Base-by-base conservation (phyloP, 441 rosid species). In the Mallotus repandus region DNA sequence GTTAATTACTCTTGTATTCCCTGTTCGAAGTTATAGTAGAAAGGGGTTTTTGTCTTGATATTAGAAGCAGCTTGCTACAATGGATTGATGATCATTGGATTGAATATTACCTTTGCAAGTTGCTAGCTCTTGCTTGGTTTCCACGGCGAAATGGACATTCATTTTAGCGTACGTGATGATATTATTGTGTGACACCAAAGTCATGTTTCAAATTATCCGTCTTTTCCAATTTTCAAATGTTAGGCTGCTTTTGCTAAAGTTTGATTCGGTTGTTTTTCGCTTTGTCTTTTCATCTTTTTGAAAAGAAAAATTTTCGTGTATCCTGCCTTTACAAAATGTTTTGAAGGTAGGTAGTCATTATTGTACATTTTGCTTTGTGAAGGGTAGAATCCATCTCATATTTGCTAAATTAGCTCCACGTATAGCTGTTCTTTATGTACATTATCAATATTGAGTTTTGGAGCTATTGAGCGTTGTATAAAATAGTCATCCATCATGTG, bases 221-320 rank as follows among this genome's bases (percentile, higher is more conserved):
- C 38, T 48, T 70, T 25, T 48, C 66, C 66, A 63, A 52, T 53
- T 72, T 72, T 64, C 63, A 53, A 63, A 41, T 5, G n/a, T 16
- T 38, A 52, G 16, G 60, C 3, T 53, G 55, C 69, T 63, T 72
- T 72, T 53, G 45, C 16, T 43, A 49, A 45, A 60, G 48, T 19
- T 72, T 71, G 68, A 35, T 71, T 12, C 25, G 43, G 18, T 52
- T 50, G 48, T 48, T 14, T 61, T 72, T 63, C 16, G 29, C 67
- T 32, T 16, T 72, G 55, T 64, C 69, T 53, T 72, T 63, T 63
- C 19, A 19, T 54, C 55, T 22, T 53, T 43, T 41, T 15, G 12
- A 22, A n/a, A 63, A 56, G 22, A 12, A 63, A 62, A 63, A 4
- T 63, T 45, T 4, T 18, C 16, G 5, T 21, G 16, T 19, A 56